phyloP scores from a whole-genome alignment of 495 filamentous ascomycete species.

The Podospora bellae-mahoneyi region DNA sequence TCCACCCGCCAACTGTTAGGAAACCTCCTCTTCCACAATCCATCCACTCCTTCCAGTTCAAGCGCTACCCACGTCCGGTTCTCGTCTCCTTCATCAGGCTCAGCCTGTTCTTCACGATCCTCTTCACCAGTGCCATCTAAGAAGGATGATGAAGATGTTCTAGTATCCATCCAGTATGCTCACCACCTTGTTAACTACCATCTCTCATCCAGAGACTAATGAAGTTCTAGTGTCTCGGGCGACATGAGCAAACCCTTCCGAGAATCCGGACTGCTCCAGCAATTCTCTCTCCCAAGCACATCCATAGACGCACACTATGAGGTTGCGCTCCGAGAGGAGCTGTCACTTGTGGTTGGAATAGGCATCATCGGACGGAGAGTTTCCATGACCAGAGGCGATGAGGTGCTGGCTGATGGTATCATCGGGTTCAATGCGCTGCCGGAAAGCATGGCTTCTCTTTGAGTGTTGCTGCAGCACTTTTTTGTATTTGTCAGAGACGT shows the following conservation, averaged over 20 bases:
- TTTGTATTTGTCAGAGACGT: neutral
- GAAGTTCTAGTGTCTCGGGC: conserved; percentile 33
- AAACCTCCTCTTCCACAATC: conserved; percentile 35
- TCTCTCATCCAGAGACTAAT: neutral
- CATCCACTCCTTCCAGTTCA: conserved; percentile 22
- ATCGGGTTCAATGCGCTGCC: conserved; percentile 42
- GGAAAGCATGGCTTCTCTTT: conserved; percentile 10
- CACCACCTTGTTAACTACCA: neutral
- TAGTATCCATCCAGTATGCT: conserved; percentile 34
- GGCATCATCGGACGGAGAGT: conserved; percentile 49
- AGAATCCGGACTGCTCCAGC: conserved; percentile 36
- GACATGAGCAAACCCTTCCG: conserved; percentile 34
- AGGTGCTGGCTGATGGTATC: conserved; percentile 44
- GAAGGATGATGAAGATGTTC: conserved; percentile 12
- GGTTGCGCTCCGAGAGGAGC: conserved; percentile 32
- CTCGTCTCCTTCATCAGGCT: conserved; percentile 1
- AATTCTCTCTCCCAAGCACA: conserved; percentile 27
- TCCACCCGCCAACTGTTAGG: conserved; percentile 17
- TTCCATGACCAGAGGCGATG: conserved; percentile 32
- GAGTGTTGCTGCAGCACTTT: neutral
- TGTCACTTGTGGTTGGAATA: conserved; percentile 42
- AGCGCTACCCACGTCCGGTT: conserved; percentile 34
- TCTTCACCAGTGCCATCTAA: neutral
- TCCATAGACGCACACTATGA: conserved; percentile 24
- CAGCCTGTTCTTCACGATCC: neutral